phyloP scores from a whole-genome alignment of 1,284 basidiomycete species.

The Cutaneotrichosporon curvatum region DNA sequence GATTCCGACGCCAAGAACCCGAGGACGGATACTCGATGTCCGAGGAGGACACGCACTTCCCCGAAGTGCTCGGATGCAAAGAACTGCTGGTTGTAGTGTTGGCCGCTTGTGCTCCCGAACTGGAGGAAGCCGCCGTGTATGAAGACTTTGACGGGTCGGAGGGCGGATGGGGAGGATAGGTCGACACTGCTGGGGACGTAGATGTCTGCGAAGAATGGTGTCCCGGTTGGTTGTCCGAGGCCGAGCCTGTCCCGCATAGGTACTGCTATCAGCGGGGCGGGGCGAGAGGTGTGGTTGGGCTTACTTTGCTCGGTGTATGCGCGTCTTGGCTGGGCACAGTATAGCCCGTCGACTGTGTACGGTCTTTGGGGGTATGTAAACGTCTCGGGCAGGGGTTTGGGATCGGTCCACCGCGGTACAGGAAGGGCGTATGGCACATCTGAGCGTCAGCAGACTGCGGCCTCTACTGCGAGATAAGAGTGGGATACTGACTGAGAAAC shows the following conservation, averaged over 20 bases:
- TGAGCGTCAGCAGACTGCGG: constrained; percentile 43
- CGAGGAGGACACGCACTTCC: constrained; percentile 57
- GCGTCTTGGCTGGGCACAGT: constrained; percentile 33
- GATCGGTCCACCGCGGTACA: constrained; percentile 58
- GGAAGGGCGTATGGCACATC: constrained; percentile 66
- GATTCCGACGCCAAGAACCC: constrained; percentile 62
- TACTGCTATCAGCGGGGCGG: constrained; percentile 3
- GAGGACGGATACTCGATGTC: constrained; percentile 53
- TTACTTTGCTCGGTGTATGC: constrained; percentile 46
- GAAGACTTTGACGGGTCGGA: constrained; percentile 62
- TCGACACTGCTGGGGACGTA: constrained; percentile 53
- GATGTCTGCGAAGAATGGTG: constrained; percentile 69
- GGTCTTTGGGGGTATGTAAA: constrained; percentile 57
- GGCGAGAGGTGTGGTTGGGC: constrained; percentile 17
- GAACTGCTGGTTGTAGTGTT: constrained; percentile 55
- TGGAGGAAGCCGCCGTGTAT: constrained; percentile 76
- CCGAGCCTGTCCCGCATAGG: constrained; percentile 44
- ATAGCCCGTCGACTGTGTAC: constrained; percentile 55
- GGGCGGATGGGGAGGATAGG: constrained; percentile 16
- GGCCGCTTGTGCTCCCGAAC: constrained; percentile 59
- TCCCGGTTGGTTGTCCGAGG: constrained; percentile 59
- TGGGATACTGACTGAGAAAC: constrained; percentile 31
- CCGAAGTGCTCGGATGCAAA: constrained; percentile 57
- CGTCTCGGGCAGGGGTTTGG: constrained; percentile 52
- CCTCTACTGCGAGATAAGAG: no score